A percentile compares a stretch with the other conserved stretches of the same genome.
Evolutionary conservation across 768 basidiomycete species (phyloP).

Genomic region (Russula foetens): DNA sequence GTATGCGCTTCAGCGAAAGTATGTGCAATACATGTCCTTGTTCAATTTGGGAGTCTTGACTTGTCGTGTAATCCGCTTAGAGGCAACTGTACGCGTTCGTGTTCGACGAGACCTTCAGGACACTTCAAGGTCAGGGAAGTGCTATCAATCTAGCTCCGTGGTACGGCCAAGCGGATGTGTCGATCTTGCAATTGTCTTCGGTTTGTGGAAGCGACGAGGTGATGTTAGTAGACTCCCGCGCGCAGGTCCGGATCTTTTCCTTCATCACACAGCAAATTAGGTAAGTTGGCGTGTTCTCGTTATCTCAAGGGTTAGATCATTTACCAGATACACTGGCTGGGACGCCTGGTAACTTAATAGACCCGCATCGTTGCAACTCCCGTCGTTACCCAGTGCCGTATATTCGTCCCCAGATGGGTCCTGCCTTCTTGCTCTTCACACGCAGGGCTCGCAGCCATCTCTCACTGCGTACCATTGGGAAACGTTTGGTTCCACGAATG

Average conservation of each 20-base stretch:
- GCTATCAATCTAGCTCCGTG: constrained; percentile 35
- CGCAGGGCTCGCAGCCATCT: not conserved
- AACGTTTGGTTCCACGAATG: constrained; percentile 45
- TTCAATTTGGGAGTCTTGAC: not conserved
- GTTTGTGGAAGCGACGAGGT: constrained; percentile 46
- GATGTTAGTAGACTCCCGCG: constrained; percentile 37
- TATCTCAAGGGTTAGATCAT: not conserved
- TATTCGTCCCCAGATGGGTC: constrained; percentile 47
- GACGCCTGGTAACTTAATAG: constrained; percentile 25
- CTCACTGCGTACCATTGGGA: constrained; percentile 45
- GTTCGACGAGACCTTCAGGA: constrained; percentile 37
- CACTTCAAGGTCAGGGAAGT: constrained; percentile 36
- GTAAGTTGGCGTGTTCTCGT: constrained; percentile 25
- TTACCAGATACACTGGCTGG: not conserved
- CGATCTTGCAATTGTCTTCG: constrained; percentile 34
- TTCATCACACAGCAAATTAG: constrained; percentile 45
- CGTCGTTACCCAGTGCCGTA: constrained; percentile 27
- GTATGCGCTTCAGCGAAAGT: constrained; percentile 39
- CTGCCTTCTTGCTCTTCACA: constrained; percentile 36
- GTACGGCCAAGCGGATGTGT: constrained; percentile 28
- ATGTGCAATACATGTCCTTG: not conserved
- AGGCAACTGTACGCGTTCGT: constrained; percentile 37
- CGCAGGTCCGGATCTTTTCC: constrained; percentile 43
- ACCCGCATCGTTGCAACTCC: constrained; percentile 37
- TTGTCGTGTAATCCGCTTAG: not conserved